phyloP scores from a whole-genome alignment of 345 rosid species.

The Excoecaria agallocha region DNA sequence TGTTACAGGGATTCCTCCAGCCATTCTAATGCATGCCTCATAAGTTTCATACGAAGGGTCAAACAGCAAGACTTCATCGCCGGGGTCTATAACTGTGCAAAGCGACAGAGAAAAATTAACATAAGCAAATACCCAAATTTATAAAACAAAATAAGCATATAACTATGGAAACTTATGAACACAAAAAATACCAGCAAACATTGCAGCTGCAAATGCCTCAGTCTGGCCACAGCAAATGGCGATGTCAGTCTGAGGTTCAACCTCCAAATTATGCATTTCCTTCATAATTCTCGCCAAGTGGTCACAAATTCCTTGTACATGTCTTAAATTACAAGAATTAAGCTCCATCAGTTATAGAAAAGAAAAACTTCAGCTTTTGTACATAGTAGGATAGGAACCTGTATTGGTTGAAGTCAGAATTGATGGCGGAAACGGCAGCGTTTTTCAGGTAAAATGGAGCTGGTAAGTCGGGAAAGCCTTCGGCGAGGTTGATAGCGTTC shows the following conservation, averaged over 20 bases:
- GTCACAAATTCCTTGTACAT: constrained; percentile 64
- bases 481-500: constrained; percentile 57
- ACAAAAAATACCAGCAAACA: constrained; percentile 43
- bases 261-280: constrained; percentile 39
- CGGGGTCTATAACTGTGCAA: constrained; percentile 44
- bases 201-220: constrained; percentile 64
- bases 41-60: constrained; percentile 59
- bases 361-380: background rate
- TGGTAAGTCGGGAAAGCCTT: constrained; percentile 69
- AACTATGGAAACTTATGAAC: background rate
- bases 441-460: constrained; percentile 44
- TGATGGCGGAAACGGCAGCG: constrained; percentile 61
- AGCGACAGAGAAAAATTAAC: constrained; percentile 1
- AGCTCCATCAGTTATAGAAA: background rate
- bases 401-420: constrained; percentile 59
- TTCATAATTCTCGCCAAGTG: constrained; percentile 34
- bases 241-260: constrained; percentile 51
- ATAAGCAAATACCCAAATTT: background rate
- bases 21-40: constrained; percentile 45
- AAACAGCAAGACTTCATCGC: constrained; percentile 61
- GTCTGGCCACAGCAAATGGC: constrained; percentile 66
- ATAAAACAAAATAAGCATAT: background rate
- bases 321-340: constrained; percentile 30
- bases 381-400: constrained; percentile 25
- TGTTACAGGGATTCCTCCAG: constrained; percentile 60